A percentile compares a stretch with the other conserved stretches of the same genome.
Conservation (phyloP, 2,329 filamentous ascomycete genomes). For the Hypoxylon sp. region DNA sequence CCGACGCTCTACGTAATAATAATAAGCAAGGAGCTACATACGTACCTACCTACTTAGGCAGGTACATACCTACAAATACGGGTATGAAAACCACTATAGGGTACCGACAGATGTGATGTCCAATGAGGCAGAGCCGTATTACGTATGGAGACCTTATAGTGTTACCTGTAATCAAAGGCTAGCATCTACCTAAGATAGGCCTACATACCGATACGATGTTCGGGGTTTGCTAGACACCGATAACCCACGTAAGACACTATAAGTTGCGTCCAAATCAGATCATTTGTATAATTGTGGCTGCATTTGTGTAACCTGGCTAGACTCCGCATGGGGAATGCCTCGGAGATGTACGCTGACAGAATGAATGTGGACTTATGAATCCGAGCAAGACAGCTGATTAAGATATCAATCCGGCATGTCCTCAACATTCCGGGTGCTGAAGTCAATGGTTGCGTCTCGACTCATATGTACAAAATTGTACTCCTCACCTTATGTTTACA, state of each 20-base stretch:
- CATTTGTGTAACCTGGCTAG: conserved; percentile 2
- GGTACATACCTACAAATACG: neutral
- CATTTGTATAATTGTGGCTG: conserved; percentile 3
- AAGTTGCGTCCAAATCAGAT: conserved; percentile 7
- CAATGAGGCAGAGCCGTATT: neutral
- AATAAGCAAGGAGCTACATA: neutral
- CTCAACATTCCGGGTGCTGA: neutral
- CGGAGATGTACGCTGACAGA: neutral
- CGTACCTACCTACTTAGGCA: neutral
- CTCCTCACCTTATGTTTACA: no score
- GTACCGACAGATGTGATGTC: neutral
- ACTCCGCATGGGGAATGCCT: neutral
- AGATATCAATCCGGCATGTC: neutral
- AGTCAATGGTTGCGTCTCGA: neutral
- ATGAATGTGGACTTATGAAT: conserved; percentile 1
- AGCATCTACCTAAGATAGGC: no score
- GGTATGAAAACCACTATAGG: no score
- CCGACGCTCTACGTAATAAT: neutral
- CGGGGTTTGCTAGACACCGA: conserved; percentile 16
- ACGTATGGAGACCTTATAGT: no score
- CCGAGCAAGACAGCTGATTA: conserved; percentile 10
- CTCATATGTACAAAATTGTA: neutral
- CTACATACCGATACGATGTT: neutral
- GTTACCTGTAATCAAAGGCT: neutral
- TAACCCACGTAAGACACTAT: conserved; percentile 9